A percentile compares a stretch with the other conserved stretches of the same genome.
phyloP scores from a whole-genome alignment of 1,284 basidiomycete genomes.

The Cryptococcus deneoformans region DNA sequence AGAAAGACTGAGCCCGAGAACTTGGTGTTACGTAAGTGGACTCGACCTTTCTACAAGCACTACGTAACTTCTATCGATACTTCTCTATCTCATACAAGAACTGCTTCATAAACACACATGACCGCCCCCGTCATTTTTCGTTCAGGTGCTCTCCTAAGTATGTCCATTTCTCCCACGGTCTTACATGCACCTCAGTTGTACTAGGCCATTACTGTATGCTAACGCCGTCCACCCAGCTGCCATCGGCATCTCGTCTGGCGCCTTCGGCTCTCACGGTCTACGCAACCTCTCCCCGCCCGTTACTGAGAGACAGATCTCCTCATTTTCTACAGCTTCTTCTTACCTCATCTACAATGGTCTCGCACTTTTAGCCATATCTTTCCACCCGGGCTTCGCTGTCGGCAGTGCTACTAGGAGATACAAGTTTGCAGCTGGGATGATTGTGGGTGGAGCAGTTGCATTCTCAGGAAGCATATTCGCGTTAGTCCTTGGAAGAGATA shows the following conservation, averaged over 20 bases:
- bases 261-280: constrained; percentile 49
- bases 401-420: constrained; percentile 42
- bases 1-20: neutral
- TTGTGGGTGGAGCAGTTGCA: constrained; percentile 61
- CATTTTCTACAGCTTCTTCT: constrained; percentile 42
- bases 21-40: neutral
- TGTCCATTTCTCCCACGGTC: neutral
- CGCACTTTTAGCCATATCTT: constrained; percentile 64
- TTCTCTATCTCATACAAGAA: neutral
- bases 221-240: constrained; percentile 30
- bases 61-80: neutral
- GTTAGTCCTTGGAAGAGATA: constrained; percentile 60
- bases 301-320: constrained; percentile 31
- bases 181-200: neutral
- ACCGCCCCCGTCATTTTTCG: constrained; percentile 21
- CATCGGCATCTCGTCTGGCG: constrained; percentile 44
- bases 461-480: constrained; percentile 72
- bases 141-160: constrained; percentile 38
- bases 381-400: constrained; percentile 58
- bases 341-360: constrained; percentile 69
- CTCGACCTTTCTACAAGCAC: neutral
- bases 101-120: constrained; percentile 6
- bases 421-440: constrained; percentile 65
- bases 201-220: neutral
- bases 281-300: constrained; percentile 39